A percentile compares a stretch with the other conserved stretches of the same genome.
phyloP scores from a whole-genome alignment of 495 filamentous ascomycete species.

The Baudoinia panamericana region DNA sequence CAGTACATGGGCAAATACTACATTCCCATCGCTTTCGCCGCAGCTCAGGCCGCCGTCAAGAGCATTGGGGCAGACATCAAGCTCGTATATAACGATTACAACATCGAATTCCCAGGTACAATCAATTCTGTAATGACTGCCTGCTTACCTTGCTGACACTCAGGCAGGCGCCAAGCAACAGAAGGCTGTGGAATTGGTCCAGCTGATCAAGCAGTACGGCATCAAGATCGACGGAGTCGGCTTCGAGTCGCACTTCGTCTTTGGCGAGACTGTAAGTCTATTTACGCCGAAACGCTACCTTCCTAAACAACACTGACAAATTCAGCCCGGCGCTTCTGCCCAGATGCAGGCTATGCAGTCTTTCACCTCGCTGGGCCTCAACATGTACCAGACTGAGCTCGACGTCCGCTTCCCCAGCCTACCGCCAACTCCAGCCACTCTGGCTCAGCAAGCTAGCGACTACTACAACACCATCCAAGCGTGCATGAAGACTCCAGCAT shows the following conservation, averaged over 20 bases:
- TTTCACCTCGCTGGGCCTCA: no score
- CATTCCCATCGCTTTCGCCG: conserved; percentile 27
- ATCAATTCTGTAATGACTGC: no score
- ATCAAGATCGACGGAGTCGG: conserved; percentile 51
- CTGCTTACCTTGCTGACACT: no score
- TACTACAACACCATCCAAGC: conserved; percentile 44
- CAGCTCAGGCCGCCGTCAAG: conserved; percentile 40
- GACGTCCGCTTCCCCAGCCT: conserved; percentile 36
- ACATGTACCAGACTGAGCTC: no score
- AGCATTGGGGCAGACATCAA: conserved; percentile 31
- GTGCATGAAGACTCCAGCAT: conserved; percentile 42
- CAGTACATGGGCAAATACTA: conserved; percentile 20
- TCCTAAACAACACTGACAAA: no score
- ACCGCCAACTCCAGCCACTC: conserved; percentile 31
- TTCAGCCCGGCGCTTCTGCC: no score
- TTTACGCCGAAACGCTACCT: no score
- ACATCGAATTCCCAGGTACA: conserved; percentile 46
- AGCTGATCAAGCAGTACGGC: conserved; percentile 38
- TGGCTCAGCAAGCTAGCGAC: conserved; percentile 43
- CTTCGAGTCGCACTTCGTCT: conserved; percentile 48
- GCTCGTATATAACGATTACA: conserved; percentile 57
- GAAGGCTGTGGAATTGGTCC: conserved; percentile 41
- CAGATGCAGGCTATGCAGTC: no score
- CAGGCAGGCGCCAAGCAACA: no score
- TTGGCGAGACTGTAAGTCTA: conserved; percentile 40